Conservation (phyloP, 495 filamentous ascomycete species). For the Hyaloscypha hepaticicola region DNA sequence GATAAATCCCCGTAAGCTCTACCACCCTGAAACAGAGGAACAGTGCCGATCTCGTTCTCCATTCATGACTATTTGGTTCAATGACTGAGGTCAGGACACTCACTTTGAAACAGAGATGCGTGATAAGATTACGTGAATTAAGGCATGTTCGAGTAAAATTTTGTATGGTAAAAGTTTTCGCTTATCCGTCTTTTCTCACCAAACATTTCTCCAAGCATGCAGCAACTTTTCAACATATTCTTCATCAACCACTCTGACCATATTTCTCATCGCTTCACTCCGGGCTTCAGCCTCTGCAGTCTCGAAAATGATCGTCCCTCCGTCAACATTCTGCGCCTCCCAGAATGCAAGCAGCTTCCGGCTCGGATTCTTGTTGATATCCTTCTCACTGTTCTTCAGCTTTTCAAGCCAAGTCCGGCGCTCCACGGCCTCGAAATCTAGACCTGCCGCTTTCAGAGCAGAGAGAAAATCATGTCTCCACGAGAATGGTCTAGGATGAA, state of each 20-base stretch:
- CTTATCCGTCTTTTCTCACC: constrained; percentile 1
- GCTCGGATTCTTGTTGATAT: constrained; percentile 55
- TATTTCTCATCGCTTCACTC: not conserved
- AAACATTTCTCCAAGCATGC: constrained; percentile 6
- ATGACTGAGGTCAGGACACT: not conserved
- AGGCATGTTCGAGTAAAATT: too few relatives aligned
- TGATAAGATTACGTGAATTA: too few relatives aligned
- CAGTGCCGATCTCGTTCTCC: not conserved
- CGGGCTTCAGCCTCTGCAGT: not conserved
- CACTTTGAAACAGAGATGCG: too few relatives aligned
- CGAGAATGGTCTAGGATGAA: constrained; percentile 48
- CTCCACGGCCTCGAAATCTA: constrained; percentile 47
- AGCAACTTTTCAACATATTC: constrained; percentile 7
- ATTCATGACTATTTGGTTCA: not conserved
- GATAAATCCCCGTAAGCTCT: not conserved
- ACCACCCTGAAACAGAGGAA: not conserved
- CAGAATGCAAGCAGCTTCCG: constrained; percentile 61
- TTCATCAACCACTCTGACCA: constrained; percentile 3
- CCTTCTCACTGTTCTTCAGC: constrained; percentile 38
- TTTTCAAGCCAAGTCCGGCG: constrained; percentile 49
- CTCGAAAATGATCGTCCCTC: constrained; percentile 27
- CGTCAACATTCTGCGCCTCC: constrained; percentile 38
- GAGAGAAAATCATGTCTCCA: constrained; percentile 52
- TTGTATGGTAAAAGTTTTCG: too few relatives aligned
- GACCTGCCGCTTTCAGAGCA: constrained; percentile 39